A percentile compares a stretch with the other conserved stretches of the same genome.
Evolutionary conservation across 208 protist genomes (phyloP).

Genomic region (Wallacemonas sp.): DNA sequence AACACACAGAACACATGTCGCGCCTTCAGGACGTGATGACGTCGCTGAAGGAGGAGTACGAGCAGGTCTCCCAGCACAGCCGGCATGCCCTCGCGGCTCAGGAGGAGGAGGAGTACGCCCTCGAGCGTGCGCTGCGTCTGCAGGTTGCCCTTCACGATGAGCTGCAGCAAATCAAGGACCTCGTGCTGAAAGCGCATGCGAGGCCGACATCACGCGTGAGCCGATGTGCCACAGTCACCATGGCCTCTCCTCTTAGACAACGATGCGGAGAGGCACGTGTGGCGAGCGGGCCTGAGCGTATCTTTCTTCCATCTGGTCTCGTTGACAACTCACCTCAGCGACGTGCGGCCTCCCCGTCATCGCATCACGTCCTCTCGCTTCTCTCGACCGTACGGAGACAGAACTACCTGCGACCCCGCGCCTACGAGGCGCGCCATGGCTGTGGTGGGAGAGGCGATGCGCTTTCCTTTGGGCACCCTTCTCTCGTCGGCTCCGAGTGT

Average conservation of each 20-base stretch:
- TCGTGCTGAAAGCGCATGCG: constrained; percentile 22
- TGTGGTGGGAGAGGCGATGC: constrained; percentile 8
- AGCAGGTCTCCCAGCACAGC: neutral
- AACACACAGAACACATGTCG: neutral
- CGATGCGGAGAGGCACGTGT: neutral
- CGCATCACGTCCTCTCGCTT: constrained; percentile 71
- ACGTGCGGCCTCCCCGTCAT: constrained; percentile 20
- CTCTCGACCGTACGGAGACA: constrained; percentile 69
- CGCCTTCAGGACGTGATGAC: constrained; percentile 13
- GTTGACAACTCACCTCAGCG: constrained; percentile 17
- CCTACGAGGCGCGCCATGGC: constrained; percentile 52
- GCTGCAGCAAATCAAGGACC: constrained; percentile 27
- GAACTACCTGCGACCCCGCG: constrained; percentile 67
- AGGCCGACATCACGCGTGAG: neutral
- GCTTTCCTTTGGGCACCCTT: no score
- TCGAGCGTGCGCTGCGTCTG: constrained; percentile 17
- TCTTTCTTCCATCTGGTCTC: constrained; percentile 29
- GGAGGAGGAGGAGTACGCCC: neutral
- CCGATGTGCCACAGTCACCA: neutral
- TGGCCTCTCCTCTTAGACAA: neutral
- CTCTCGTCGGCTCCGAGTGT: neutral
- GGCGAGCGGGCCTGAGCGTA: neutral
- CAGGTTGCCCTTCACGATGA: constrained; percentile 26
- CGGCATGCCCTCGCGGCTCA: neutral
- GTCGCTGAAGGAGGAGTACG: constrained; percentile 6